Conservation (phyloP, 177 flowering plant genomes). For the Vitis hybrid region DNA sequence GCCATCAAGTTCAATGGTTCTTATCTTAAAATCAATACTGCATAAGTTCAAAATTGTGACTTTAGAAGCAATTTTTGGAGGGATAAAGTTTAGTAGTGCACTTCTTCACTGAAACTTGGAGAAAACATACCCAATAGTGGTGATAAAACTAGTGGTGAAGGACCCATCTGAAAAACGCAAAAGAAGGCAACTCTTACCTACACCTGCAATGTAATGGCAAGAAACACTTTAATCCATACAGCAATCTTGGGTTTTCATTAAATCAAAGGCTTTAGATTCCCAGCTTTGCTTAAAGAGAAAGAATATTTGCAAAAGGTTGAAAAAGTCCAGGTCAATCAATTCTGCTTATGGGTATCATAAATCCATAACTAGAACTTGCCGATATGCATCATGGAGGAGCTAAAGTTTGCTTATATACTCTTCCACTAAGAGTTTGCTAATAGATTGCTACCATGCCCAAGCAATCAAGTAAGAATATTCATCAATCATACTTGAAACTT, state of each 20-base stretch:
- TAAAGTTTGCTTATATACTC: too few species aligned
- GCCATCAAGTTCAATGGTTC: slow-evolving; percentile 61
- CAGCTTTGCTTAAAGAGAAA: too few species aligned
- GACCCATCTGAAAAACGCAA: slow-evolving; percentile 67
- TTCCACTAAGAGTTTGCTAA: too few species aligned
- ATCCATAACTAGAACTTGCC: too few species aligned
- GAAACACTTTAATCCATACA: neutral
- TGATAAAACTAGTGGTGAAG: slow-evolving; percentile 72
- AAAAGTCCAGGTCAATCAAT: too few species aligned
- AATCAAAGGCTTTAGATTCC: neutral
- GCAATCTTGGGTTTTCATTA: neutral
- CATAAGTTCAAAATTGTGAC: neutral
- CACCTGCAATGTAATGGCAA: slow-evolving; percentile 38
- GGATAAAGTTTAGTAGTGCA: neutral
- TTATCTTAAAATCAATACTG: slow-evolving; percentile 62
- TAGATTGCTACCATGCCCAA: too few species aligned
- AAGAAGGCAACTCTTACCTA: slow-evolving; percentile 79
- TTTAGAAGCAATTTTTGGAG: neutral
- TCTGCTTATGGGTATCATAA: too few species aligned
- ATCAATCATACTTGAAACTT: too few species aligned
- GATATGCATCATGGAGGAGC: too few species aligned
- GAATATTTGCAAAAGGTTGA: too few species aligned
- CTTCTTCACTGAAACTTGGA: neutral
- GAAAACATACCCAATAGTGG: slow-evolving; percentile 52
- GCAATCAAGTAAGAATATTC: too few species aligned